Evolutionary conservation across 73 alveolate genomes (phyloP).

Genomic region (Stentor roeselii): DNA sequence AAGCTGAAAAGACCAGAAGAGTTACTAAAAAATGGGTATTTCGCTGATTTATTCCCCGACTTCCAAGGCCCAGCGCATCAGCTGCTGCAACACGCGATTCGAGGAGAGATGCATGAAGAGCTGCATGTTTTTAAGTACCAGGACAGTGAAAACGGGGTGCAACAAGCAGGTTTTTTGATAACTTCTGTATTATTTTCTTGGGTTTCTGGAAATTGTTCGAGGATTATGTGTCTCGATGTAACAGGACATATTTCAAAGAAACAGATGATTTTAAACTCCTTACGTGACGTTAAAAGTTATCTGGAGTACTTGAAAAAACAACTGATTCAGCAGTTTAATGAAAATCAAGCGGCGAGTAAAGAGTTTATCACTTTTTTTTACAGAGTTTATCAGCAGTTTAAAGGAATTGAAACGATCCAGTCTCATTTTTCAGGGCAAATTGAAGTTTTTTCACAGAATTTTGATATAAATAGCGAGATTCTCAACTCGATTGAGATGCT

Average conservation of each 20-base stretch:
- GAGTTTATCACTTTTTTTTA: background rate
- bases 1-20: background rate
- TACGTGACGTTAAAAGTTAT: background rate
- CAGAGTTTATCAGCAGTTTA: background rate
- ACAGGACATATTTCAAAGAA: background rate
- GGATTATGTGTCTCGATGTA: background rate
- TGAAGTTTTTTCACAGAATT: background rate
- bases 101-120: background rate
- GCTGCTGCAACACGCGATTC: background rate
- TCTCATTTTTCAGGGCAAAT: background rate
- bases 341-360: background rate
- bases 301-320: background rate
- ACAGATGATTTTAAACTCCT: background rate
- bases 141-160: background rate
- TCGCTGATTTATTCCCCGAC: background rate
- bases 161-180: background rate
- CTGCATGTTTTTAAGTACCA: background rate
- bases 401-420: background rate
- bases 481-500: background rate
- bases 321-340: background rate
- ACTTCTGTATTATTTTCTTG: background rate
- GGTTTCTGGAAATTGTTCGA: conserved; percentile 1
- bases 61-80: background rate
- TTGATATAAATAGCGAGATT: conserved; percentile 7
- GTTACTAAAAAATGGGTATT: background rate